These are phyloP conservation scores for Podaxis rugospora DNA, from an alignment of 768 basidiomycete genomes.

Conservation along the genomic window DNA sequence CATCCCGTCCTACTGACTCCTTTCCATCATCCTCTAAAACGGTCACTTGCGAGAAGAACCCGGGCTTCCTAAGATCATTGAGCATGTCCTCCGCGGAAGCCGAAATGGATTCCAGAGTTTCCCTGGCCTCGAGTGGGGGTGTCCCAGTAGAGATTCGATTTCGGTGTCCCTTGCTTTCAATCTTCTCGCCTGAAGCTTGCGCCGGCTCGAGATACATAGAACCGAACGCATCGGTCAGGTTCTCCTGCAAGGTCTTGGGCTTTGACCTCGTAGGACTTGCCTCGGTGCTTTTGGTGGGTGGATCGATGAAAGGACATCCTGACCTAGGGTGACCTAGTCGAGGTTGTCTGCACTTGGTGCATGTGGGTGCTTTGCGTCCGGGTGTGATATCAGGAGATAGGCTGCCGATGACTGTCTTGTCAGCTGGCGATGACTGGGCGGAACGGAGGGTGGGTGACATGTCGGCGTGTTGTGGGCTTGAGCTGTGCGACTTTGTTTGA, in stretches of 20 bases:
- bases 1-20: slow-evolving; percentile 15
- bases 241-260: slow-evolving; percentile 12
- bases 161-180: slow-evolving; percentile 29
- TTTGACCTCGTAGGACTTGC: background rate
- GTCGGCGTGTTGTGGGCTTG: slow-evolving; percentile 17
- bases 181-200: slow-evolving; percentile 19
- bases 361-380: slow-evolving; percentile 49
- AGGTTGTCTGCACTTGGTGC: slow-evolving; percentile 51
- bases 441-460: slow-evolving; percentile 21
- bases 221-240: slow-evolving; percentile 37
- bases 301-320: slow-evolving; percentile 48
- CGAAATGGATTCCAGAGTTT: slow-evolving; percentile 48
- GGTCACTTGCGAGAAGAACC: slow-evolving; percentile 29
- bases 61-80: slow-evolving; percentile 40
- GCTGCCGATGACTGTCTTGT: slow-evolving; percentile 6
- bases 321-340: slow-evolving; percentile 58
- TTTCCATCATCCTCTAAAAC: slow-evolving; percentile 23
- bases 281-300: slow-evolving; percentile 15
- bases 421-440: slow-evolving; percentile 19
- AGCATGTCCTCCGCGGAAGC: slow-evolving; percentile 43
- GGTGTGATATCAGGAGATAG: slow-evolving; percentile 22
- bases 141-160: slow-evolving; percentile 23
- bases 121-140: slow-evolving; percentile 24
- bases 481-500: background rate
- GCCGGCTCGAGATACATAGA: slow-evolving; percentile 38